Conservation (phyloP, 2,329 filamentous ascomycete genomes). For the Arthrinium phaeospermum region DNA sequence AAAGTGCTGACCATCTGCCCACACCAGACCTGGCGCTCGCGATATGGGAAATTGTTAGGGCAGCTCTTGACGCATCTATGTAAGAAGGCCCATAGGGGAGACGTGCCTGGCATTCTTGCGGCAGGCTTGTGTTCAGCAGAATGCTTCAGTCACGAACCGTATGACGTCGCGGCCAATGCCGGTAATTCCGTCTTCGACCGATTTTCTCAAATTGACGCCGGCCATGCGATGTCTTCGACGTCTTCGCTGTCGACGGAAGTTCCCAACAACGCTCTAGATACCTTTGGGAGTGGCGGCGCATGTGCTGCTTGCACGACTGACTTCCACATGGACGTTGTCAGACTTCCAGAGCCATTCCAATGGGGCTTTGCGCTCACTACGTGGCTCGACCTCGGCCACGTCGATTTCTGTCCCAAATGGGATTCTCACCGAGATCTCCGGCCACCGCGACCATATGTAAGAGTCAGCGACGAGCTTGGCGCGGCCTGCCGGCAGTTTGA, state of each 20-base stretch:
- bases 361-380: conserved; percentile 34
- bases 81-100: conserved; percentile 18
- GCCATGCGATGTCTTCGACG: conserved; percentile 26
- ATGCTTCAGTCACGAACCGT: conserved; percentile 27
- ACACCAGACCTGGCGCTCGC: conserved; percentile 28
- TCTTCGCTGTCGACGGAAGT: conserved; percentile 20
- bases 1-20: conserved; percentile 29
- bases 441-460: conserved; percentile 25
- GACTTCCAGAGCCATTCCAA: conserved; percentile 30
- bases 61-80: conserved; percentile 25
- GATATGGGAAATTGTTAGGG: conserved; percentile 23
- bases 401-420: conserved; percentile 33
- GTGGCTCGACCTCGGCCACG: conserved; percentile 32
- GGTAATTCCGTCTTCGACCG: conserved; percentile 30
- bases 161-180: conserved; percentile 28
- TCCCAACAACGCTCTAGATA: not conserved
- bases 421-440: conserved; percentile 31
- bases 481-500: conserved; percentile 31
- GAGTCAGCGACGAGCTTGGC: conserved; percentile 15
- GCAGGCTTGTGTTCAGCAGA: conserved; percentile 18
- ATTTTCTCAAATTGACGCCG: conserved; percentile 21
- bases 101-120: not conserved
- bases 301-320: conserved; percentile 33
- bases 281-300: conserved; percentile 26
- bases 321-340: conserved; percentile 29